Percentiles rank a stretch among this genome's conserved stretches.
Evolutionary conservation across 2,329 filamentous ascomycete genomes (phyloP).

Genomic region (Dendryphion nanum): DNA sequence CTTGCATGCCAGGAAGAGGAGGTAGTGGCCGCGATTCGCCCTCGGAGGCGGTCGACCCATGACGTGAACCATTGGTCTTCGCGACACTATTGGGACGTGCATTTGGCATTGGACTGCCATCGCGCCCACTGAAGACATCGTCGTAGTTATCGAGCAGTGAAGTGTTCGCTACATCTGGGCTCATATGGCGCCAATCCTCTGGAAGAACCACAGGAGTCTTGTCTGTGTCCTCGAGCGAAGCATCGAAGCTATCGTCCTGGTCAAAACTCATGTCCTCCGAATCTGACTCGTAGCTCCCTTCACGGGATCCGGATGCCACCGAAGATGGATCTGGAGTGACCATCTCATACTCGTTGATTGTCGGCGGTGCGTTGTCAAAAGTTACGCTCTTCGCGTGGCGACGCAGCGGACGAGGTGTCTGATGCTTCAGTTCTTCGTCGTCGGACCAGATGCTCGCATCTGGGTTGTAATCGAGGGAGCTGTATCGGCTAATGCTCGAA

Average conservation of each 20-base stretch:
- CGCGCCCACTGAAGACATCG: constrained; percentile 63
- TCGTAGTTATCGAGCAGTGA: constrained; percentile 57
- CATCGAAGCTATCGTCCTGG: constrained; percentile 89
- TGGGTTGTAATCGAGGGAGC: constrained; percentile 41
- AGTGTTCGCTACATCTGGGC: constrained; percentile 59
- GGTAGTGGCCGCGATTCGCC: constrained; percentile 82
- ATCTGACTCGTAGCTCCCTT: constrained; percentile 88
- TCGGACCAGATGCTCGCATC: constrained; percentile 37
- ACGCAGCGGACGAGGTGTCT: constrained; percentile 67
- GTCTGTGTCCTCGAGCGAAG: constrained; percentile 89
- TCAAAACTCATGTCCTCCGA: constrained; percentile 68
- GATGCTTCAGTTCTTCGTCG: constrained; percentile 56
- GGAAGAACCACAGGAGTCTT: constrained; percentile 98
- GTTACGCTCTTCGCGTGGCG: constrained; percentile 96
- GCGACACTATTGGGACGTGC: constrained; percentile 43
- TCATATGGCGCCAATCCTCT: constrained; percentile 88
- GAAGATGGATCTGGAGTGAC: constrained; percentile 95
- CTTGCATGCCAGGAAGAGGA: constrained; percentile 71
- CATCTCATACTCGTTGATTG: constrained; percentile 98
- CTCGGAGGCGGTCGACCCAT: constrained; percentile 74
- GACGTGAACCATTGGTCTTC: constrained; percentile 51
- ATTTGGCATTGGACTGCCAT: constrained; percentile 67
- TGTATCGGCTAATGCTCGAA: constrained; percentile 61
- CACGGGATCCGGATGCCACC: constrained; percentile 81
- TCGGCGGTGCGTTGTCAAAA: constrained; percentile 88